Base-by-base conservation (phyloP, 2,329 filamentous ascomycete species). In the Colletotrichum sp. region DNA sequence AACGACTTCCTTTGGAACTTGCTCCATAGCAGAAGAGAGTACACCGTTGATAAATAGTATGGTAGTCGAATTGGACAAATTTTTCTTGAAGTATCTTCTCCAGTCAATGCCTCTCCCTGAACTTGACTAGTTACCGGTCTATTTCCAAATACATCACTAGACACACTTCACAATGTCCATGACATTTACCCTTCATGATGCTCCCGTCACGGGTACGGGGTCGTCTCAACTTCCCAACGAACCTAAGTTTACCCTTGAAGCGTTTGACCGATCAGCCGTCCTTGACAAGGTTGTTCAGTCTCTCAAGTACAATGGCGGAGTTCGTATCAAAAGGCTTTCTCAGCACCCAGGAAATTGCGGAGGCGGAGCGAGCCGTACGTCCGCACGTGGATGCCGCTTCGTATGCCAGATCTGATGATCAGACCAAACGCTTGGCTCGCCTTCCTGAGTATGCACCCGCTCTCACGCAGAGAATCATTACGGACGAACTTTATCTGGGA, bases 371-470 rank as follows among this genome's bases (percentile, higher is more conserved):
- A 47, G 38, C 18, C 11, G 38, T 47, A 12, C 18, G 38, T 47
- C 38, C 38, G 54, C 55, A 58, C 31, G 38, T 65, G 63, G 61
- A 71, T 38, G 47, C 63, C 13, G 73, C 72, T 18, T 69, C 66
- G 16, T 63, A 63, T 36, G 64, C 76, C 65, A 78, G 76, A n/a
- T 47, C 38, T 4, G 38, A 47, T 47, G 38, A 47, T 47, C 38
- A 47, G 38, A 47, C 38, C 38, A 47, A 47, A 47, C 38, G 38
- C 38, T 47, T 47, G 38, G 38, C 38, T 47, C 38, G 38, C 38
- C 38, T 47, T 47, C 38, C 38, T 21, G 38, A 47, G 38, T 47
- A 47, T 47, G 38, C 38, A 6, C 18, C 38, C 12, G 18, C 9
- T 4, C 38, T 47, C 2, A 21, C 38, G 21, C 38, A 47, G 38